Evolutionary conservation across 495 filamentous ascomycete genomes (phyloP), one percentile per base, ranked within the genome.

Genomic region (Aspergillus heteromorphus): DNA sequence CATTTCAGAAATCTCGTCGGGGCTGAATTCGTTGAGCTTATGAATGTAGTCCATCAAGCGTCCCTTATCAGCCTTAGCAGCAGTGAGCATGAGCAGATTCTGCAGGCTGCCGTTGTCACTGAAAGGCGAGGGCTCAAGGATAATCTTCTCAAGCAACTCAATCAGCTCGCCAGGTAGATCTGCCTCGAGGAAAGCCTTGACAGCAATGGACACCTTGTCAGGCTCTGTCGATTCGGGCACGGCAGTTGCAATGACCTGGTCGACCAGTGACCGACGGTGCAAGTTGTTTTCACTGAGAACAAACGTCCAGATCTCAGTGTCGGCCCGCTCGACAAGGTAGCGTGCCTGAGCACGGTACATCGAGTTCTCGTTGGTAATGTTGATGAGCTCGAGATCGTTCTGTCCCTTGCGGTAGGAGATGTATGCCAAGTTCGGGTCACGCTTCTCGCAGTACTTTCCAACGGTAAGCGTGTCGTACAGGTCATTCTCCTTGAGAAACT

Each of bases 401-500:
- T 95, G 90, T 23, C 95, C 95, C 79, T 99, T 99, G 59, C 86
- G 77, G 65, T 96, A 99, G 23, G 92, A 88, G 62, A 97, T 96
- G 74, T 87, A 96, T 8, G 93, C 93, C 38, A 99, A 78, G 71
- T 97, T 97, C 41, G 95, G 95, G 65, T 99, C 95, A 30, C 93
- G 88, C 80, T 96, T 96, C 76, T 96, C 93, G 68, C 95, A 99
- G 78, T 99, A 99, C 72, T 97, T 96, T 62, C 95, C 95, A 56
- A 99, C 90, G 18, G 77, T 83, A 38, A 97, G 74, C 2, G 95
- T 85, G 70, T 99, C 95, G 63, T 99, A 99, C 69, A 93, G 83
- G 60, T 97, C 89, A 68, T 97, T 99, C 73, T 97, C 93, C 77
- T 91, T 95, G 43, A 99, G 78, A 79, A 99, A 99, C 66, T 89